phyloP scores from a whole-genome alignment of 352 stramenopile genomes.

The Phytophthora uliginosa region DNA sequence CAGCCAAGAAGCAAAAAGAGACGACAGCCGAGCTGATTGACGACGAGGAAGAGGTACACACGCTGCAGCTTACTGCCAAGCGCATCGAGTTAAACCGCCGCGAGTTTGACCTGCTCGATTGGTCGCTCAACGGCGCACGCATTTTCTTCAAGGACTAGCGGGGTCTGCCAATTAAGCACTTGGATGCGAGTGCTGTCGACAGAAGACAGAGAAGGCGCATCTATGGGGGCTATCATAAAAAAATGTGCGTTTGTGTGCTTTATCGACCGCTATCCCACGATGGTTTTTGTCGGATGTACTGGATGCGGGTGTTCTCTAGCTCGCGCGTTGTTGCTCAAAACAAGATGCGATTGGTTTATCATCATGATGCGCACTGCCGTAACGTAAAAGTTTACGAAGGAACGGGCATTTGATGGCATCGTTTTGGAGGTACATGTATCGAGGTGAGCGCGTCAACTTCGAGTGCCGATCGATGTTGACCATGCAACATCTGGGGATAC shows the following conservation, averaged over 20 bases:
- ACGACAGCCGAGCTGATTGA: slow-evolving; percentile 88
- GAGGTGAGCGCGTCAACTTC: slow-evolving; percentile 9
- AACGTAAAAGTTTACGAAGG: not conserved
- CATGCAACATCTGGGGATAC: not conserved
- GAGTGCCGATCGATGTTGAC: slow-evolving; percentile 5
- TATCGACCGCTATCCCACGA: not conserved
- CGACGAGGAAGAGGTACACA: slow-evolving; percentile 89
- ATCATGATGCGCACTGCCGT: not conserved
- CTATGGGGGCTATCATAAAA: not conserved
- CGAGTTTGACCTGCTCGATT: slow-evolving; percentile 93
- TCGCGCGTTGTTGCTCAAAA: not conserved
- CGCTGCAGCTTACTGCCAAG: slow-evolving; percentile 89
- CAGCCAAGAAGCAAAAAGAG: slow-evolving; percentile 83
- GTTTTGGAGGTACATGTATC: not conserved
- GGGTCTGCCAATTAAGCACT: not conserved
- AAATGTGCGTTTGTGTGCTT: not conserved
- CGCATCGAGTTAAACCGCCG: slow-evolving; percentile 89
- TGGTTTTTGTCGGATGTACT: not conserved
- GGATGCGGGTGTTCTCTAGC: not conserved
- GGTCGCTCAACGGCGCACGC: slow-evolving; percentile 90
- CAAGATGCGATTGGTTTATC: not conserved
- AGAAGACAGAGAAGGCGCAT: slow-evolving; percentile 22
- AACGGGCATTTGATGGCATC: no score
- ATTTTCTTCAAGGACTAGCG: slow-evolving; percentile 94
- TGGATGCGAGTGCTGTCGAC: slow-evolving; percentile 15